Percentiles rank a stretch among this genome's conserved stretches.
Conservation (phyloP, 805 yeast species). For the Candida yuanshanica region DNA sequence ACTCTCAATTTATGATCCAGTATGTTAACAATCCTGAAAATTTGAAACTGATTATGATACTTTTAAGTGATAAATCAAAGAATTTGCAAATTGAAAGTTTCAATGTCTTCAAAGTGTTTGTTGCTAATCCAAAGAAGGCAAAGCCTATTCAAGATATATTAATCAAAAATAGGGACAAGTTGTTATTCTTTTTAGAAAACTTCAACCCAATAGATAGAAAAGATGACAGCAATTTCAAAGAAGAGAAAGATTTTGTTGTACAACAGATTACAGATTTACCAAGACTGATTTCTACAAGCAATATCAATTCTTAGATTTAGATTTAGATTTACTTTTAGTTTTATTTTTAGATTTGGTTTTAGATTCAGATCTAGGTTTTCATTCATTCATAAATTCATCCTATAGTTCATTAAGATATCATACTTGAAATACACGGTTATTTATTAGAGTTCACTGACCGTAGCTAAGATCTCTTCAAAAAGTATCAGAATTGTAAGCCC, state of each 20-base stretch:
- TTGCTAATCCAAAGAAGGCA: slow-evolving; percentile 91
- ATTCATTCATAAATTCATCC: too few species aligned
- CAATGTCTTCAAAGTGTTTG: slow-evolving; percentile 88
- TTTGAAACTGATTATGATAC: slow-evolving; percentile 78
- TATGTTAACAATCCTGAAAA: slow-evolving; percentile 81
- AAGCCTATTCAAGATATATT: slow-evolving; percentile 76
- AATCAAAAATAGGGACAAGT: slow-evolving; percentile 74
- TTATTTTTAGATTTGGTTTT: too few species aligned
- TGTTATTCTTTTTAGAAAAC: slow-evolving; percentile 60
- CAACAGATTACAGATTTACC: slow-evolving; percentile 70
- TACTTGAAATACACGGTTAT: too few species aligned
- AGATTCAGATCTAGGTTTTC: too few species aligned
- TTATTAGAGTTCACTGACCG: too few species aligned
- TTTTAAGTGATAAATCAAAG: slow-evolving; percentile 82
- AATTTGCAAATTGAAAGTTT: slow-evolving; percentile 89
- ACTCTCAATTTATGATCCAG: slow-evolving; percentile 63
- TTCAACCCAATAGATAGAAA: slow-evolving; percentile 54
- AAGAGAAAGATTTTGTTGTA: slow-evolving; percentile 77
- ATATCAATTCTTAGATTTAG: neutral
- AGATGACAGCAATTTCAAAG: slow-evolving; percentile 61
- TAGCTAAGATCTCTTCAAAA: too few species aligned
- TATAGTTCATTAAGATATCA: too few species aligned
- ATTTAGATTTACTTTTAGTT: too few species aligned
- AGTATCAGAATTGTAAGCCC: neutral
- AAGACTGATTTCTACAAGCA: slow-evolving; percentile 37